Evolutionary conservation across 129 eudicot species (phyloP), one percentile per base, ranked within the genome.

Genomic region (Kitagawia praeruptora): DNA sequence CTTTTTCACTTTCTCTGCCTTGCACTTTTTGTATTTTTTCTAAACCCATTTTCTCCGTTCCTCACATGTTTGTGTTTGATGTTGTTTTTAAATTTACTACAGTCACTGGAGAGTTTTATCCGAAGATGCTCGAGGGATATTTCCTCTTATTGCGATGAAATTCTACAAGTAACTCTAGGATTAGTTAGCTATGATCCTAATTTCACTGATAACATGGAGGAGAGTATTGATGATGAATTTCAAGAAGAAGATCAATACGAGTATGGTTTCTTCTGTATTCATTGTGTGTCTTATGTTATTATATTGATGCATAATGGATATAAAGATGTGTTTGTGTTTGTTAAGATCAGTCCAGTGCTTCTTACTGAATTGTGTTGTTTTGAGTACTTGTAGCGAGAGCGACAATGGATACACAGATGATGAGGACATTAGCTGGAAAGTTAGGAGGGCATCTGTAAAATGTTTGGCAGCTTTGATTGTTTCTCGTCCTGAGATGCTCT

Each of bases 201-300:
- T 84, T 95, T 95, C 82, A 90, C 99, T 70, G 99, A 95, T 84
- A 87, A 90, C 87, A 95, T 92, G 99, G 99, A 95, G 83, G 99
- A 92, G 85, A 96, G 89, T 77, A 90, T 93, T 74, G 95, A 95
- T 85, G 91, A 90, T 76, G 96, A 92, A 76, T 75, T 78, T 78
- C 84, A 75, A 69, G 96, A 84, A 45, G 99, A 90, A 41, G 99
- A 92, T 44, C 97, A 90, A 64, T 97, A 87, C 75, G 97, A 92
- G 99, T 95, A 92, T 78, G 97, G 82, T 49, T 70, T 56, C 40
- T 40, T 81, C 74, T 28, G 64, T 73, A 19, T 70, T 73, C 19
- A 51, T 4, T 73, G 27, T 14, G 4, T 44, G 6, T 51, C 25
- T 73, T 63, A 6, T 56, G 21, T 28, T 47, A 23, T 12, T 21